These are phyloP conservation scores for Trichoderma koningiopsis DNA, from an alignment of 2,329 filamentous ascomycete species.

Conservation along the genomic window DNA sequence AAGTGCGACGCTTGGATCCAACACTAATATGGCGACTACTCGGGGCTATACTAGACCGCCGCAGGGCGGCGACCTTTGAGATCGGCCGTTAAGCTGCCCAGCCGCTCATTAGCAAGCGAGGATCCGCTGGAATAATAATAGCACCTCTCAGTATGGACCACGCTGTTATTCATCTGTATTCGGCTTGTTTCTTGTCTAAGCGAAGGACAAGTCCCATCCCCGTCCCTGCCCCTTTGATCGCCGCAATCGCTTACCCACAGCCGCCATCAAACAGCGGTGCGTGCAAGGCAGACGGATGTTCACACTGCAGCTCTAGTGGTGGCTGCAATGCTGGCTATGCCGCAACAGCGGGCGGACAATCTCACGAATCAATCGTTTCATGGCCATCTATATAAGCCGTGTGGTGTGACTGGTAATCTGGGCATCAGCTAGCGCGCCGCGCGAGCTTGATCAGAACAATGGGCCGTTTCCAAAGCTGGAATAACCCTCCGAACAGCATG, in stretches of 20 bases:
- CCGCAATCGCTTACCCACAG: background rate
- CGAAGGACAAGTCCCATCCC: background rate
- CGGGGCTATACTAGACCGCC: background rate
- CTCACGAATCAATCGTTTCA: background rate
- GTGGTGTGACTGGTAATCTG: slow-evolving; percentile 14
- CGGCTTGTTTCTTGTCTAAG: slow-evolving; percentile 1
- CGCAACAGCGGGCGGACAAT: slow-evolving; percentile 1
- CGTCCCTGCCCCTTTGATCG: background rate
- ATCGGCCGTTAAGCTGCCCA: slow-evolving; percentile 7
- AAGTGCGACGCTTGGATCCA: background rate
- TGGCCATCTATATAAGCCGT: background rate
- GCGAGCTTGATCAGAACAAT: slow-evolving; percentile 4
- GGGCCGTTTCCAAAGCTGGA: slow-evolving; percentile 16
- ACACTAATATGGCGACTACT: background rate
- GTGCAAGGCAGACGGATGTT: background rate
- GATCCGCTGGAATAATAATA: slow-evolving; percentile 11
- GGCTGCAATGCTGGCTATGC: slow-evolving; percentile 1
- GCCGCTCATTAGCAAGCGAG: slow-evolving; percentile 7
- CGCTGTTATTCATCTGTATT: slow-evolving; percentile 2
- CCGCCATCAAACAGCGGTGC: background rate
- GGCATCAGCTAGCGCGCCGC: slow-evolving; percentile 1
- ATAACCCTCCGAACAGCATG: slow-evolving; percentile 9
- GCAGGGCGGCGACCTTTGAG: background rate
- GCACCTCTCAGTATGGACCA: background rate
- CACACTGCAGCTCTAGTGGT: background rate